A percentile compares a stretch with the other conserved stretches of the same genome.
Evolutionary conservation across 2,329 filamentous ascomycete species (phyloP).

Genomic region (Fusarium sororula): DNA sequence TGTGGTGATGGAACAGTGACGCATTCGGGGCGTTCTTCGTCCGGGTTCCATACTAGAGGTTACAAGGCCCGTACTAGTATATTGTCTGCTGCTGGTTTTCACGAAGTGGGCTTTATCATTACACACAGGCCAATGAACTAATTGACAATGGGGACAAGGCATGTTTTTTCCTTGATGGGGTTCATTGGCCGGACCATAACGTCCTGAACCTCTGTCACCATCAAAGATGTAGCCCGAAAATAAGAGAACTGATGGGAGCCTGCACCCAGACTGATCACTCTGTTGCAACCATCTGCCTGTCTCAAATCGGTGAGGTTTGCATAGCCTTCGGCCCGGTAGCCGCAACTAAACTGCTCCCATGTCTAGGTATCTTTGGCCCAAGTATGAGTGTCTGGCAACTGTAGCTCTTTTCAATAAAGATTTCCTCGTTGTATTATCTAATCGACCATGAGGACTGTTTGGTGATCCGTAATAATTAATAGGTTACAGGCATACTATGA

Average conservation of each 20-base stretch:
- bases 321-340: conserved; percentile 27
- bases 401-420: background rate
- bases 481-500: background rate
- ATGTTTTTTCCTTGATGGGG: conserved; percentile 32
- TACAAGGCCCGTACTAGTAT: conserved; percentile 1
- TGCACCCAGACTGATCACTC: background rate
- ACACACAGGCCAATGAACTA: conserved; percentile 16
- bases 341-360: background rate
- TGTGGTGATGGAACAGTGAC: conserved; percentile 25
- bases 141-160: conserved; percentile 21
- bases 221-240: conserved; percentile 5
- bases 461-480: background rate
- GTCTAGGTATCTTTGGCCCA: background rate
- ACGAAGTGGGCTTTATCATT: conserved; percentile 28
- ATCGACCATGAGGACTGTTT: background rate
- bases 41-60: background rate
- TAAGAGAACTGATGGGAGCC: background rate
- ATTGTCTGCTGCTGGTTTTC: background rate
- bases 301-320: background rate
- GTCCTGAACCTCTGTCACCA: conserved; percentile 19
- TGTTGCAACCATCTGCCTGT: conserved; percentile 13
- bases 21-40: conserved; percentile 16
- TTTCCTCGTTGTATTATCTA: background rate
- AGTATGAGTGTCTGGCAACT: background rate
- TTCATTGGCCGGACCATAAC: conserved; percentile 37